phyloP scores from a whole-genome alignment of 176 grass and related monocot genomes.

The Oryza glaberrima region DNA sequence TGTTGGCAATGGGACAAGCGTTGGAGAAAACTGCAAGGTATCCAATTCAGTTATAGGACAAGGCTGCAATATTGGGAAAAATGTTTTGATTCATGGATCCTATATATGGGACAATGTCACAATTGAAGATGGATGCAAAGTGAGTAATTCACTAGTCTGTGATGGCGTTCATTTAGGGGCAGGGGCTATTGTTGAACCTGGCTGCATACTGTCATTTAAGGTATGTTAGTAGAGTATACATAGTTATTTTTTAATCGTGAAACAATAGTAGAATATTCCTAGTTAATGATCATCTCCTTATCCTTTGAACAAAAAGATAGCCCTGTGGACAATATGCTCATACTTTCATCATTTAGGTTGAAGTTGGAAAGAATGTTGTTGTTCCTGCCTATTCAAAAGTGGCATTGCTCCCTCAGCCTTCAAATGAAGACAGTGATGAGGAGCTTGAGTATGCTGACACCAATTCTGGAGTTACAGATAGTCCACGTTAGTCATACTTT shows the following conservation, averaged over 20 bases:
- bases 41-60: constrained; percentile 80
- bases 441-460: constrained; percentile 98
- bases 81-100: constrained; percentile 71
- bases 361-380: constrained; percentile 84
- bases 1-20: constrained; percentile 74
- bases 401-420: constrained; percentile 81
- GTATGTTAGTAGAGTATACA: constrained; percentile 48
- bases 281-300: neutral
- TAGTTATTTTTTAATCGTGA: neutral
- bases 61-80: constrained; percentile 71
- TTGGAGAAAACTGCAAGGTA: constrained; percentile 68
- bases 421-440: constrained; percentile 92
- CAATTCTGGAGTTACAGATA: constrained; percentile 75
- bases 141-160: constrained; percentile 81
- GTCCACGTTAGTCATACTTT: constrained; percentile 60
- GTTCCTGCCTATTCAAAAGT: constrained; percentile 91
- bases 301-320: constrained; percentile 7
- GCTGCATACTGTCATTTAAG: constrained; percentile 94
- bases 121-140: constrained; percentile 92
- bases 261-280: constrained; percentile 20
- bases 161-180: constrained; percentile 75
- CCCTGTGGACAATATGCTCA: constrained; percentile 1
- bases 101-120: constrained; percentile 90
- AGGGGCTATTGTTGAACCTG: constrained; percentile 74
- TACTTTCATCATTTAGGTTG: constrained; percentile 67